A percentile compares a stretch with the other conserved stretches of the same genome.
Evolutionary conservation across 495 filamentous ascomycete species (phyloP).

Genomic region (Tuber borchii): DNA sequence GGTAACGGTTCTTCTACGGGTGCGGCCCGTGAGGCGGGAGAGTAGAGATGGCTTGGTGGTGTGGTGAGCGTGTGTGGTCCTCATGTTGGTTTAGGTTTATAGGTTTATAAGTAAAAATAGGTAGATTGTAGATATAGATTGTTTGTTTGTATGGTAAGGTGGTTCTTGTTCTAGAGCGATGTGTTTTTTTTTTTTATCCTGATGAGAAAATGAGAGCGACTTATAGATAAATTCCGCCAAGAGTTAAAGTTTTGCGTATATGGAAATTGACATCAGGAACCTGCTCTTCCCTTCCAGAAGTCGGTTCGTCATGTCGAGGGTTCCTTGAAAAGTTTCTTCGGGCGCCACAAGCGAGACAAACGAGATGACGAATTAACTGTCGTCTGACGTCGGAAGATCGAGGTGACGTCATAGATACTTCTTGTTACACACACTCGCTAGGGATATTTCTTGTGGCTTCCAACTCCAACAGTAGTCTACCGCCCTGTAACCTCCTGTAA

Average conservation of each 20-base stretch:
- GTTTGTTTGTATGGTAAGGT: not conserved
- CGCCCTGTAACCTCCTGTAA: too few relatives aligned
- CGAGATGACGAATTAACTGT: not conserved
- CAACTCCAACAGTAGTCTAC: not conserved
- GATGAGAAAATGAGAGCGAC: not conserved
- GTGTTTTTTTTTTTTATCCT: not conserved
- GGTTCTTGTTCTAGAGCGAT: not conserved
- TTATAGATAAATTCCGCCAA: not conserved
- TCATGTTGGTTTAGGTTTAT: slow-evolving; percentile 24
- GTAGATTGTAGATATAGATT: too few relatives aligned
- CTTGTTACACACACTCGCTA: not conserved
- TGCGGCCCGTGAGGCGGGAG: slow-evolving; percentile 34
- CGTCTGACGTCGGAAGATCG: not conserved
- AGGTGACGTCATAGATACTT: not conserved
- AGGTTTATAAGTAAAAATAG: not conserved
- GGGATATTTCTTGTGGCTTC: not conserved
- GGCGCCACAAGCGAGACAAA: not conserved
- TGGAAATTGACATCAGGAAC: not conserved
- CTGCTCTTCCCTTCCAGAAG: not conserved
- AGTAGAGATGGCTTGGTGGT: slow-evolving; percentile 34
- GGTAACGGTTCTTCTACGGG: slow-evolving; percentile 43
- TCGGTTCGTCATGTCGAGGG: not conserved
- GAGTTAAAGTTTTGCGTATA: not conserved
- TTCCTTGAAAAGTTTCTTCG: not conserved
- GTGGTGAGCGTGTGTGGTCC: slow-evolving; percentile 20